Base-by-base conservation (phyloP, 164 flowering plant genomes). In the Taxillus chinensis region DNA sequence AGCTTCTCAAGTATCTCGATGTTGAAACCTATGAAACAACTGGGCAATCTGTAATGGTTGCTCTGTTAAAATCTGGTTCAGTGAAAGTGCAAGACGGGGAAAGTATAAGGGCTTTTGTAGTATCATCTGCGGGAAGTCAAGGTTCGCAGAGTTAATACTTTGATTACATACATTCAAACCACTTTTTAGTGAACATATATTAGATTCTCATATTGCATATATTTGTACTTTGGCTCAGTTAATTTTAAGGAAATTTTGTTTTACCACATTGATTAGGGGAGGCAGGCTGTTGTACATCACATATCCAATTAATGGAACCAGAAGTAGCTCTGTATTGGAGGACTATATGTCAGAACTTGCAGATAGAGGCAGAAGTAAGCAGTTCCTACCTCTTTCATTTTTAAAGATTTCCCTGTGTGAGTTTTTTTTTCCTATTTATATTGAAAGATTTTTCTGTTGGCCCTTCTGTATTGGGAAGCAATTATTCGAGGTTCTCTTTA, bases 21-120 rank as follows among this genome's bases (percentile, higher is more conserved):
- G 99, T 91, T 61, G 99, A 91, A 79, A 95, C 98, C 40, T 91
- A 95, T 81, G 99, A 95, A 74, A 62, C 66, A 5, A 89, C 91
- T 64, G 96, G 93, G 48, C 92, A 80, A 72, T 81, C 84, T 61
- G 98, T 86, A 6, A 85, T 89, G 92, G 75, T 14, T 39, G 81
- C 83, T 68, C 82, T 95, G 16, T 70, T 91, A 67, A 79, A 77
- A 60, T 84, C 74, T 60, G 85, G 86, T 45, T 67, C 79, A 67
- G 80, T 85, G 42, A 74, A 80, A 27, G 15, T 86, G 60, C 68
- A 78, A 56, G 82, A 77, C 56, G 80, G 67, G 64, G 76, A 77
- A 73, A 75, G 84, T 59, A 80, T 87, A 42, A 77, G 62, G 58
- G 68, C 81, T 49, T 87, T 79, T 58, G 63, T 82, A 41, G 54